Base-by-base conservation (phyloP, 2,329 filamentous ascomycete genomes). In the Rachicladosporium sp. region DNA sequence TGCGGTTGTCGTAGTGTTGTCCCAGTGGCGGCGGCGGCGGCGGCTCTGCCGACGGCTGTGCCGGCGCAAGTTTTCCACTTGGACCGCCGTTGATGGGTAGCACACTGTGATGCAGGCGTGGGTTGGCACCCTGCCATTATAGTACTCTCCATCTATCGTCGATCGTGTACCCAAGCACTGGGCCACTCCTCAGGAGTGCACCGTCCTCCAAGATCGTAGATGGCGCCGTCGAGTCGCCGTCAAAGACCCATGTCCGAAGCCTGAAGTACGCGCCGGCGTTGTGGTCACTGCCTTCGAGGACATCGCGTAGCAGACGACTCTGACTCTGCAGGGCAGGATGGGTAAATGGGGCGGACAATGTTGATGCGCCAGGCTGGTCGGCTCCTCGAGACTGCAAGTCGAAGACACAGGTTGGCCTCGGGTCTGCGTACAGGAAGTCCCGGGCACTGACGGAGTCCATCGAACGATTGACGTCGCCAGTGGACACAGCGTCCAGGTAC, bases 361-460 rank as follows among this genome's bases (percentile, higher is more conserved):
- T 4, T 6, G 23, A 27, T 7, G 23, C 23, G 23, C 27, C 32
- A n/a, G 30, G 19, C 15, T 30, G 29, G 23, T n/a, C 8, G 35
- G 29, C 23, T 9, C 29, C 23, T 9, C 29, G 21, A 37, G 33
- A 10, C 12, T n/a, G 3, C 36, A 46, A 33, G 21, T 44, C 43
- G 29, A 47, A 11, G 9, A 46, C 36, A 30, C 39, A 46, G 5
- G 46, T 48, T 23, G 46, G 44, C 35, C 46, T 29, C 9, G 44
- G 46, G 33, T 48, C 46, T 33, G 46, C 42, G 30, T 46, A 34
- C 23, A 46, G n/a, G 32, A 38, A 43, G 35, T 19, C 23, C 23
- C 23, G 23, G 23, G 23, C 23, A 27, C 23, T 27, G 23, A 27
- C 23, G 23, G 23, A 27, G 23, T 27, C 23, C 23, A 27, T 27